A percentile compares a stretch with the other conserved stretches of the same genome.
These are phyloP conservation scores for Apiotrichum domesticum DNA, from an alignment of 1,284 basidiomycete genomes.

Conservation along the genomic window DNA sequence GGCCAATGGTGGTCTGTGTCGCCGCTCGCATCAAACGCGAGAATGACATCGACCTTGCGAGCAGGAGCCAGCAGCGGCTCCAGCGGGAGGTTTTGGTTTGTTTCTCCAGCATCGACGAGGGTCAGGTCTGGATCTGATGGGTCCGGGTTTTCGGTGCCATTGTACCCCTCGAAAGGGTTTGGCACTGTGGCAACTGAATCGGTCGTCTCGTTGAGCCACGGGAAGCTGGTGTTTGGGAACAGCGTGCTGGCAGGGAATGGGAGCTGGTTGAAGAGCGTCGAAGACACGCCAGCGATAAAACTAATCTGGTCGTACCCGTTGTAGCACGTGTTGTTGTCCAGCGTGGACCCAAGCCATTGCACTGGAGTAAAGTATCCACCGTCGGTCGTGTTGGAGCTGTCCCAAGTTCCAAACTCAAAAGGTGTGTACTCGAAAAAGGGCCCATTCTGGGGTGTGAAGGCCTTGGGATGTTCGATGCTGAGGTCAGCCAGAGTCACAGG, in stretches of 20 bases:
- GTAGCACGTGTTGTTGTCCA: conserved; percentile 39
- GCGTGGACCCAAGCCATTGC: conserved; percentile 40
- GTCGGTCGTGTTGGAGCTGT: conserved; percentile 25
- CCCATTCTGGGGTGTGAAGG: conserved; percentile 20
- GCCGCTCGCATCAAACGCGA: conserved; percentile 51
- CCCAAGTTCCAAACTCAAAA: conserved; percentile 51
- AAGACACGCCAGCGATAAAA: conserved; percentile 46
- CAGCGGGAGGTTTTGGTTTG: conserved; percentile 50
- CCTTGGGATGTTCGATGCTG: neutral
- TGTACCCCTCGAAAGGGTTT: conserved; percentile 43
- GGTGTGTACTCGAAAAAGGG: conserved; percentile 50
- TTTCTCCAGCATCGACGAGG: conserved; percentile 50
- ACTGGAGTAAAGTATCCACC: conserved; percentile 41
- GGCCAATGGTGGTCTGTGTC: conserved; percentile 51
- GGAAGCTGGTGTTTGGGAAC: conserved; percentile 22
- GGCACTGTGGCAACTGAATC: conserved; percentile 41
- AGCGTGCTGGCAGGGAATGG: conserved; percentile 24
- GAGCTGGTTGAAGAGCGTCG: conserved; percentile 41
- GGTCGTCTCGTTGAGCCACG: conserved; percentile 34
- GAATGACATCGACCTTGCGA: conserved; percentile 50
- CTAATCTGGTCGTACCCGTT: conserved; percentile 45
- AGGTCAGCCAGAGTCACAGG: neutral
- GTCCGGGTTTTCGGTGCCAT: conserved; percentile 34
- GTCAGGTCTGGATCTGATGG: conserved; percentile 29
- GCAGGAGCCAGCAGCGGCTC: conserved; percentile 51